Base-by-base conservation (phyloP, 768 basidiomycete species). In the Rhodosporidiobolus sp. region DNA sequence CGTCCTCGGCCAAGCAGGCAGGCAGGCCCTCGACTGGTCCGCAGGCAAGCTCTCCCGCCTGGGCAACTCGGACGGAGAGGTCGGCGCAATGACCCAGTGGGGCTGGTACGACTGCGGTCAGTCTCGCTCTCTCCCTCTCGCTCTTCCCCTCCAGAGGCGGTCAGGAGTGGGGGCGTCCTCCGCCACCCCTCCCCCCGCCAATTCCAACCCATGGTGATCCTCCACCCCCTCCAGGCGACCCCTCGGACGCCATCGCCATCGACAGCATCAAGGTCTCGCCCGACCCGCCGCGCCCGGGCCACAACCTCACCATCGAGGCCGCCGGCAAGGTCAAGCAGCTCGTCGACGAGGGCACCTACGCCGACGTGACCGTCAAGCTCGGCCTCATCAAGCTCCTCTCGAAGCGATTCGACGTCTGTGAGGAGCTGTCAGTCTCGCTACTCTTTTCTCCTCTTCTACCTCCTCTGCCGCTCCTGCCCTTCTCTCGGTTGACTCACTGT, bases 361-460 rank as follows among this genome's bases (percentile, higher is more conserved):
- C 90, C 14, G 88, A 94, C 76, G 93, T 99, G 8, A 82, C 82
- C 2, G 95, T 99, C 67, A 98, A 97, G 81, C 84, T 98, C n/a
- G 96, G 96, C 34, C 82, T 92, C 38, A 86, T 99, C 79, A 96
- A 92, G 83, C 80, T 98, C n/a, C 83, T 98, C 45, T 81, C 84
- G 56, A 96, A 91, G 83, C 79, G 76, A 26, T 95, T 97, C 76
- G 92, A 97, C 75, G 82, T 97, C 45, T 98, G 95, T 80, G 85
- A 94, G 70, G 94, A 97, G 82, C 93, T 94, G 91, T 96, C 84
- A 78, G 94, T 87, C 43, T 30, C 34, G 9, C 30, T 6, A 5
- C 19, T 34, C 38, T 4, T 28, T 12, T 28, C 35, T 6, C 32
- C n/a, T 14, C 28, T 19, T 22, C 16, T 2, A 24, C 4, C 45